Conservation (phyloP, 148 eudicot species). For the Cornus florida region DNA sequence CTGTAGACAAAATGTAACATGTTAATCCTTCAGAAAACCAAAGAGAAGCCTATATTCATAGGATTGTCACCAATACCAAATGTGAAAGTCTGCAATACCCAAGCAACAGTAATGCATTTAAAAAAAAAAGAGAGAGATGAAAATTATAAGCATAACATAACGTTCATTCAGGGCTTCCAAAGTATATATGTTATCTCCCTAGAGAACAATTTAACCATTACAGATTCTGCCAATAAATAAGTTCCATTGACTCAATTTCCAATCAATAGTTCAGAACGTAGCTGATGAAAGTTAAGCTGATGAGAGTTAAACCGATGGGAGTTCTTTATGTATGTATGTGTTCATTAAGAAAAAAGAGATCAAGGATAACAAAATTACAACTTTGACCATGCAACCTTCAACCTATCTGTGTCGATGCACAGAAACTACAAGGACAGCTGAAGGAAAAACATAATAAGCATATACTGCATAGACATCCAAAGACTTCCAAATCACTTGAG, state of each 20-base stretch:
- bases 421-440: background rate
- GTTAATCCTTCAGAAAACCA: background rate
- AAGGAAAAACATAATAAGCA: background rate
- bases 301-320: background rate
- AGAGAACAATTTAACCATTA: background rate
- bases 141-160: background rate
- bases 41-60: background rate
- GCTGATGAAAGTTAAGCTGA: background rate
- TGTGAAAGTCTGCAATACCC: background rate
- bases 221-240: background rate
- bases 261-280: too few relatives aligned
- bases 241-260: background rate
- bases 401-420: too few relatives aligned
- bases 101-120: background rate
- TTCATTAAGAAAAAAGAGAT: too few relatives aligned
- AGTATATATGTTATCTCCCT: background rate
- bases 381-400: too few relatives aligned
- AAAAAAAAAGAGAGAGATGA: background rate
- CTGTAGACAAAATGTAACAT: conserved; percentile 27
- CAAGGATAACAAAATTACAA: too few relatives aligned
- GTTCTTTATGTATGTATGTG: background rate
- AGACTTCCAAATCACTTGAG: background rate
- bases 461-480: background rate
- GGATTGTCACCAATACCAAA: background rate
- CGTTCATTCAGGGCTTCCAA: background rate